Conservation (phyloP, 2,329 filamentous ascomycete species). For the Bipolaris sorokiniana region DNA sequence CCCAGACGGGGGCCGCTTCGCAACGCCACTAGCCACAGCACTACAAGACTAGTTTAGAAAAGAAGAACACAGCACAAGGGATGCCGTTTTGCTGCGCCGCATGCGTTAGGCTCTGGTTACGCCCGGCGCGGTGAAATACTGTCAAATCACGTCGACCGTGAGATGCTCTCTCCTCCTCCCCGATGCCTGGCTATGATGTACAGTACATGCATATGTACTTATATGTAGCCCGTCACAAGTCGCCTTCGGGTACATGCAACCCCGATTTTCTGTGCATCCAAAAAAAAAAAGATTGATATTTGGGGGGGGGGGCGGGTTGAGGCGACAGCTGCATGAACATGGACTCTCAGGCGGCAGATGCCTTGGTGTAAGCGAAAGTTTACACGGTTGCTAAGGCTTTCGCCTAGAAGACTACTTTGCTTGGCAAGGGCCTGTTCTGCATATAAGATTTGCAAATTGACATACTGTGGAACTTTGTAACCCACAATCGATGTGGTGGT, state of each 20-base stretch:
- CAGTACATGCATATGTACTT: too few relatives aligned
- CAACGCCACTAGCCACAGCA: neutral
- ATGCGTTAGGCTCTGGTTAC: neutral
- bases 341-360: conserved; percentile 2
- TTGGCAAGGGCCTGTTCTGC: neutral
- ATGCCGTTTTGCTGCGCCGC: neutral
- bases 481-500: neutral
- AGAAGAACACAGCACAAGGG: neutral
- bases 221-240: neutral
- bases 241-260: conserved; percentile 1
- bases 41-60: neutral
- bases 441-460: conserved; percentile 7
- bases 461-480: neutral
- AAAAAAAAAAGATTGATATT: neutral
- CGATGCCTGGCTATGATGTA: neutral
- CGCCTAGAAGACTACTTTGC: neutral
- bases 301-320: neutral
- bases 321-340: conserved; percentile 5
- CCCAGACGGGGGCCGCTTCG: neutral
- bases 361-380: conserved; percentile 2
- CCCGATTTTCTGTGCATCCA: neutral
- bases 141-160: neutral
- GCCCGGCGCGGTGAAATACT: neutral
- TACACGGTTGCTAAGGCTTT: neutral
- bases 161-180: neutral